These are phyloP conservation scores for Fusarium odoratissimum DNA, from an alignment of 2,329 filamentous ascomycete genomes.

Conservation along the genomic window DNA sequence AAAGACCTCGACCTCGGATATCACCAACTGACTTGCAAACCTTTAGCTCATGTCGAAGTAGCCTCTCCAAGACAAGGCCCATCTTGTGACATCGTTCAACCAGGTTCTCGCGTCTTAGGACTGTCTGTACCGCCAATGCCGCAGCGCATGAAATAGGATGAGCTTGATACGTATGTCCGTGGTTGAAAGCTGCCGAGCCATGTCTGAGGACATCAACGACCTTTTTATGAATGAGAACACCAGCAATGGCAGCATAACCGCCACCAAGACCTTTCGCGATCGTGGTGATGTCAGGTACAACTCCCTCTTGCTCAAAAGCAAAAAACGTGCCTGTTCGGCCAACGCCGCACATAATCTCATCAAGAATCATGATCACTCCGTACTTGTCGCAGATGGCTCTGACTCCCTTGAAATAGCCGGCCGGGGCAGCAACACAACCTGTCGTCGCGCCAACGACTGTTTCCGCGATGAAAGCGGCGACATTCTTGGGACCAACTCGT, in stretches of 20 bases:
- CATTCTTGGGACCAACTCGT: not conserved
- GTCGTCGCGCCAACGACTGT: constrained; percentile 65
- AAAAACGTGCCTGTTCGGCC: constrained; percentile 69
- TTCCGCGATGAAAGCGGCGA: constrained; percentile 68
- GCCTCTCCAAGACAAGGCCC: constrained; percentile 51
- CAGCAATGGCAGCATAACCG: constrained; percentile 67
- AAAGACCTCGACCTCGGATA: constrained; percentile 47
- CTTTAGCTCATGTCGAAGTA: not conserved
- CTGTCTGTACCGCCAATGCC: constrained; percentile 70
- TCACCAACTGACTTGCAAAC: not conserved
- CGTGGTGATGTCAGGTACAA: constrained; percentile 37
- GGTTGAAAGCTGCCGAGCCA: constrained; percentile 53
- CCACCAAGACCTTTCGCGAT: constrained; percentile 65
- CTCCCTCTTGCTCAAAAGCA: constrained; percentile 60
- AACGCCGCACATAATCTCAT: constrained; percentile 70
- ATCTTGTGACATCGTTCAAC: constrained; percentile 67
- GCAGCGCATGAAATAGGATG: constrained; percentile 70
- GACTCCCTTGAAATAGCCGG: constrained; percentile 30
- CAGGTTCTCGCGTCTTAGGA: constrained; percentile 67
- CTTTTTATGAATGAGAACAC: constrained; percentile 64
- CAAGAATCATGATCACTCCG: constrained; percentile 68
- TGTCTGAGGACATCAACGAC: constrained; percentile 58
- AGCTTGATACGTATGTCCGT: constrained; percentile 72
- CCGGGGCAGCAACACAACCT: constrained; percentile 49
- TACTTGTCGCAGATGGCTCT: constrained; percentile 61